Evolutionary conservation across 2,329 filamentous ascomycete species (phyloP).

Genomic region (Xylaria sp.): DNA sequence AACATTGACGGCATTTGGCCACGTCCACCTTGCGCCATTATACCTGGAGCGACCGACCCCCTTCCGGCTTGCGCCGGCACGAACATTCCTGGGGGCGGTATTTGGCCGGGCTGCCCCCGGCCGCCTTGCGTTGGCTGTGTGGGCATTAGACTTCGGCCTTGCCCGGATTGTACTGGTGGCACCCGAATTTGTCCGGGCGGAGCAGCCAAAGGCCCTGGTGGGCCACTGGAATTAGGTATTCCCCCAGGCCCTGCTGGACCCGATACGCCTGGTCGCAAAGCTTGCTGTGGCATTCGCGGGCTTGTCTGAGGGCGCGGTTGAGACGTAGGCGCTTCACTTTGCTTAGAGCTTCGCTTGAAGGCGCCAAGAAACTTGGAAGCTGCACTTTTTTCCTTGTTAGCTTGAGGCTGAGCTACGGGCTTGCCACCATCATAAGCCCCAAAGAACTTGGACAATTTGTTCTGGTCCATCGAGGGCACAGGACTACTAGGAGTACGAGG

Average conservation of each 20-base stretch:
- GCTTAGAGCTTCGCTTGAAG: slow-evolving; percentile 39
- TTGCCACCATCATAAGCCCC: slow-evolving; percentile 33
- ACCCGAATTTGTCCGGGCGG: slow-evolving; percentile 7
- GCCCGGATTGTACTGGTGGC: slow-evolving; percentile 25
- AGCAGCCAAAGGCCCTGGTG: neutral
- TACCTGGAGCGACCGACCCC: slow-evolving; percentile 25
- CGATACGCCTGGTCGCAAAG: slow-evolving; percentile 7
- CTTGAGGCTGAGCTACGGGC: slow-evolving; percentile 25
- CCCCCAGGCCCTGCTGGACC: neutral
- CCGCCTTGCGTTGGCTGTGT: slow-evolving; percentile 31
- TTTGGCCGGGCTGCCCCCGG: slow-evolving; percentile 8
- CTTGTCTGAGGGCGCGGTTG: slow-evolving; percentile 30
- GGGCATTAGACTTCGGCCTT: slow-evolving; percentile 28
- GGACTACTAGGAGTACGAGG: slow-evolving; percentile 31
- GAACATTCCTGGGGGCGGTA: slow-evolving; percentile 11
- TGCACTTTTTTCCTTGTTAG: slow-evolving; percentile 39
- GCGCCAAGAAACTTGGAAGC: slow-evolving; percentile 39
- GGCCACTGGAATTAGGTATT: neutral
- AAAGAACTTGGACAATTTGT: slow-evolving; percentile 39
- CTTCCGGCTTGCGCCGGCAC: slow-evolving; percentile 16
- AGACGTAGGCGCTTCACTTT: slow-evolving; percentile 20
- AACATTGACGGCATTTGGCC: slow-evolving; percentile 32
- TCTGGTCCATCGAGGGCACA: slow-evolving; percentile 30
- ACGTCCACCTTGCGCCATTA: slow-evolving; percentile 24
- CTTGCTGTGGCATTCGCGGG: slow-evolving; percentile 27